A percentile compares a stretch with the other conserved stretches of the same genome.
Evolutionary conservation across 305 asterid species (phyloP).

Genomic region (Coffea humblotiana): DNA sequence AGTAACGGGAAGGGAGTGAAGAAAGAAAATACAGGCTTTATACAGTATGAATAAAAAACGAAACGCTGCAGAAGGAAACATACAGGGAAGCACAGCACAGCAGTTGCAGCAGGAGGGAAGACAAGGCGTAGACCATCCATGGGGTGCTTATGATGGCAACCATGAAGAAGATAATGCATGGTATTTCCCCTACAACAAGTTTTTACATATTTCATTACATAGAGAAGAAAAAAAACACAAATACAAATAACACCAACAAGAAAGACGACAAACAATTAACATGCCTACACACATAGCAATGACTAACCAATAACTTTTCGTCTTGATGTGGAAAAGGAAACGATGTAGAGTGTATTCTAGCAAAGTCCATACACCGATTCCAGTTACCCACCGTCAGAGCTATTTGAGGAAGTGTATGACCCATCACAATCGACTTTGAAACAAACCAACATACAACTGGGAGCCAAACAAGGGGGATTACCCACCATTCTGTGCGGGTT

Average conservation of each 20-base stretch:
- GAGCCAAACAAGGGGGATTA: conserved; percentile 74
- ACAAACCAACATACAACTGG: conserved; percentile 67
- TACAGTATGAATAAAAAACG: background rate
- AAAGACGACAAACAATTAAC: background rate
- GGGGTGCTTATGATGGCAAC: conserved; percentile 98
- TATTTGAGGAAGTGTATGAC: conserved; percentile 44
- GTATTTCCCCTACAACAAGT: conserved; percentile 71
- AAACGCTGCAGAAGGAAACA: conserved; percentile 15
- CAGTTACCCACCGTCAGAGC: conserved; percentile 47
- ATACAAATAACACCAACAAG: background rate
- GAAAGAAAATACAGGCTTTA: background rate
- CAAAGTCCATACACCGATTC: conserved; percentile 72
- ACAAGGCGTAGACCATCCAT: conserved; percentile 91
- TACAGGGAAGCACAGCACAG: conserved; percentile 64
- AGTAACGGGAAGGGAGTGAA: background rate
- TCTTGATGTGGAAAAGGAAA: conserved; percentile 78
- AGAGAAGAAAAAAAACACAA: background rate
- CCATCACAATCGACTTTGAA: conserved; percentile 40
- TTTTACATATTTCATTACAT: background rate
- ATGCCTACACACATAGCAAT: background rate
- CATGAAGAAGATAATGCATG: conserved; percentile 80
- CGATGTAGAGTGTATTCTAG: conserved; percentile 83
- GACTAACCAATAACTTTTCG: conserved; percentile 67
- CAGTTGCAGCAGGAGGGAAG: conserved; percentile 87
- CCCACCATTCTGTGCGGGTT: conserved; percentile 85